Percentiles rank a stretch among this genome's conserved stretches.
phyloP scores from a whole-genome alignment of 2,329 filamentous ascomycete genomes.

The Fusarium sp. region DNA sequence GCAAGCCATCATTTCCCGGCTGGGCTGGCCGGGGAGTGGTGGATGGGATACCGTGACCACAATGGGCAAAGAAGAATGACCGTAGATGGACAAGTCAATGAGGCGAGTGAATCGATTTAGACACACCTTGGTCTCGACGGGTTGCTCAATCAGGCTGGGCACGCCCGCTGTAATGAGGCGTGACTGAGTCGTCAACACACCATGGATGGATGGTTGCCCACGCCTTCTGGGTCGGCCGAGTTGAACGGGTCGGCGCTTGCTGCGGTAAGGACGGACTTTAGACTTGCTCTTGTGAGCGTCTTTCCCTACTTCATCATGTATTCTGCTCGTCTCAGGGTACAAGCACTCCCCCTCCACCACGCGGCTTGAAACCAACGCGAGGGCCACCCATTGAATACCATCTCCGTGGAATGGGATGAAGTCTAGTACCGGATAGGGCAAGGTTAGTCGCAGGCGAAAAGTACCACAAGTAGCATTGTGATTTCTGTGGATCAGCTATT shows the following conservation, averaged over 20 bases:
- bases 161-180: slow-evolving; percentile 4
- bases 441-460: neutral
- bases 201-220: neutral
- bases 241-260: neutral
- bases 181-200: slow-evolving; percentile 3
- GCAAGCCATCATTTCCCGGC: slow-evolving; percentile 37
- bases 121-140: slow-evolving; percentile 2
- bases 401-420: slow-evolving; percentile 37
- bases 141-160: slow-evolving; percentile 13
- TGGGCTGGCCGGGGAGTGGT: neutral
- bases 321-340: neutral
- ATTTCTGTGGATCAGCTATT: slow-evolving; percentile 14
- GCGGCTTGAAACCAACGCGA: slow-evolving; percentile 30
- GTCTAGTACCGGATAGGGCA: slow-evolving; percentile 36
- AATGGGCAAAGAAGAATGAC: slow-evolving; percentile 18
- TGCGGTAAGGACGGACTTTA: neutral
- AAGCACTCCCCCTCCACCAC: slow-evolving; percentile 20
- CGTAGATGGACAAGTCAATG: slow-evolving; percentile 12
- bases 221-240: slow-evolving; percentile 4
- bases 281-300: slow-evolving; percentile 9
- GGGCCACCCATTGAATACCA: slow-evolving; percentile 31
- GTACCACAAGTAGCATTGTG: neutral
- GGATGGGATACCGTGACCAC: slow-evolving; percentile 7
- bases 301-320: neutral
- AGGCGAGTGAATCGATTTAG: slow-evolving; percentile 1